Evolutionary conservation across 768 basidiomycete species (phyloP).

Genomic region (Lactarius psammicola): DNA sequence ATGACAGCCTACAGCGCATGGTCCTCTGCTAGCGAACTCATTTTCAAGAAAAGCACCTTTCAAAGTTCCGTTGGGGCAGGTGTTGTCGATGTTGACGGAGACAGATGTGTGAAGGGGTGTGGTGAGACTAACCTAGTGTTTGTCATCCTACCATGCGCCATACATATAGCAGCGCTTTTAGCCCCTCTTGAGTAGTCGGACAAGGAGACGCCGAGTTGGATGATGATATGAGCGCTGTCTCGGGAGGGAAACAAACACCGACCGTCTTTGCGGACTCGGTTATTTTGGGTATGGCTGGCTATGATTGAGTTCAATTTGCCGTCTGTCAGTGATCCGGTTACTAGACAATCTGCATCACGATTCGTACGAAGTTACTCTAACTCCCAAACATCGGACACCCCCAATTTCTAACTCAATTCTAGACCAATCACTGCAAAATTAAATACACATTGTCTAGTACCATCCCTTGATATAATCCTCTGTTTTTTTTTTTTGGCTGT

Average conservation of each 20-base stretch:
- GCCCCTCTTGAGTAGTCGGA: neutral
- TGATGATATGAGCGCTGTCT: neutral
- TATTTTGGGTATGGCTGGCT: too few relatives aligned
- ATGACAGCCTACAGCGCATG: conserved; percentile 1
- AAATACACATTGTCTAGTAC: too few relatives aligned
- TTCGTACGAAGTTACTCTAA: too few relatives aligned
- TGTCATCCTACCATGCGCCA: neutral
- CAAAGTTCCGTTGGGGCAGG: neutral
- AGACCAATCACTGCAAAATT: too few relatives aligned
- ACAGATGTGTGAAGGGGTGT: neutral
- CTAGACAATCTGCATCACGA: too few relatives aligned
- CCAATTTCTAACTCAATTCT: too few relatives aligned
- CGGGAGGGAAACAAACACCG: neutral
- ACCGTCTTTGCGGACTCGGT: neutral
- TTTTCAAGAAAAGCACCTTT: neutral
- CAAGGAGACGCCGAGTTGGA: neutral
- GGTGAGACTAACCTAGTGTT: neutral
- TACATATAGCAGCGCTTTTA: neutral
- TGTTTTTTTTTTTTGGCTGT: too few relatives aligned
- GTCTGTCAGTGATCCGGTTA: too few relatives aligned
- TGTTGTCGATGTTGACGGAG: neutral
- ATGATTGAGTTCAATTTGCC: too few relatives aligned
- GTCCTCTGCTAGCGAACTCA: neutral
- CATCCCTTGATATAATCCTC: too few relatives aligned
- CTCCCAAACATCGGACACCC: too few relatives aligned